Percentiles rank a stretch among this genome's conserved stretches.
phyloP scores from a whole-genome alignment of 2,329 filamentous ascomycete genomes.

The Plectosphaerella cucumerina region DNA sequence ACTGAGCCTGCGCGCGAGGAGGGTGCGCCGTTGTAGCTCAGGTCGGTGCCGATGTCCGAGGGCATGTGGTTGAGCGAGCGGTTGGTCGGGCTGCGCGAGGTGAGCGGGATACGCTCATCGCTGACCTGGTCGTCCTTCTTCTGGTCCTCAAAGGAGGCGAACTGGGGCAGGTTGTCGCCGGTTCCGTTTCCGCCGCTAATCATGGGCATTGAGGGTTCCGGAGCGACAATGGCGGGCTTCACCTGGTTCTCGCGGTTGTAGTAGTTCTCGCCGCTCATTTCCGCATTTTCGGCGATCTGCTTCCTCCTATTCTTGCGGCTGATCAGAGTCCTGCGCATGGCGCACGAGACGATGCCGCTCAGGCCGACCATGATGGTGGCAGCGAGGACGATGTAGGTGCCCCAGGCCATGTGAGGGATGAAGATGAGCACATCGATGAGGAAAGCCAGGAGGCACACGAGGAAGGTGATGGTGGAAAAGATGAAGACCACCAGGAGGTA shows the following conservation, averaged over 20 bases:
- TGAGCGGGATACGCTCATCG: conserved; percentile 70
- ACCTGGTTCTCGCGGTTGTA: conserved; percentile 67
- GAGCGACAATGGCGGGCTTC: conserved; percentile 38
- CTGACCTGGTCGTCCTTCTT: conserved; percentile 56
- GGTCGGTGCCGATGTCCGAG: conserved; percentile 32
- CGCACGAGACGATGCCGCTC: conserved; percentile 82
- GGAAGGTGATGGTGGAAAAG: conserved; percentile 77
- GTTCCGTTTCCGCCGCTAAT: conserved; percentile 51
- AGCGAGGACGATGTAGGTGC: conserved; percentile 86
- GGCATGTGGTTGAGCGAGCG: conserved; percentile 43
- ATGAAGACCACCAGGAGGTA: conserved; percentile 85
- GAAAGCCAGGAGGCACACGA: conserved; percentile 82
- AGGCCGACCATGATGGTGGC: conserved; percentile 82
- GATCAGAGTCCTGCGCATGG: conserved; percentile 89
- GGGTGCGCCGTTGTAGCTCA: conserved; percentile 18
- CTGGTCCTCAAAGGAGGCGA: conserved; percentile 66
- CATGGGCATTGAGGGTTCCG: conserved; percentile 53
- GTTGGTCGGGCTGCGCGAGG: conserved; percentile 58
- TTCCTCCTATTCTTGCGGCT: conserved; percentile 90
- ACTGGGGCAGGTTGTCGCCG: conserved; percentile 45
- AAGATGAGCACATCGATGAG: conserved; percentile 92
- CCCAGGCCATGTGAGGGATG: conserved; percentile 90
- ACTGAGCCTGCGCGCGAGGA: conserved; percentile 35
- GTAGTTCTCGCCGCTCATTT: conserved; percentile 94
- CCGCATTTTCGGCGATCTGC: conserved; percentile 87